phyloP scores from a whole-genome alignment of 2,329 filamentous ascomycete species.

The Trichophyton schoenleinii region DNA sequence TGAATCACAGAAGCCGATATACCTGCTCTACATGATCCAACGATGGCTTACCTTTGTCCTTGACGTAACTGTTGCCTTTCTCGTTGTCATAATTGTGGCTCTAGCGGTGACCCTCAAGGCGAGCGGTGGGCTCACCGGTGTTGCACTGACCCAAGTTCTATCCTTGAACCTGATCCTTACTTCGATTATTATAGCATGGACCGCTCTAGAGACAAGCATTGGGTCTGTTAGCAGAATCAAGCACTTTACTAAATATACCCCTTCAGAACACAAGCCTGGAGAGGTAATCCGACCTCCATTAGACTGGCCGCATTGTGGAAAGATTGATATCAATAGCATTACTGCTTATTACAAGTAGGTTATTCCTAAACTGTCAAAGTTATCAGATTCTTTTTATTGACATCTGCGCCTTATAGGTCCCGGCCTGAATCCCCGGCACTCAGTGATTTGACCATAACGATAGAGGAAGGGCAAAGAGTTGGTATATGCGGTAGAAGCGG shows the following conservation, averaged over 20 bases:
- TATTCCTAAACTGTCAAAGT: neutral
- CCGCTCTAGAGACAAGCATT: constrained; percentile 42
- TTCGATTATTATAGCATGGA: constrained; percentile 42
- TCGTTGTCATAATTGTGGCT: constrained; percentile 38
- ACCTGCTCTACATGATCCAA: constrained; percentile 45
- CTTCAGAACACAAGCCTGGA: constrained; percentile 25
- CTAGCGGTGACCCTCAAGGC: constrained; percentile 37
- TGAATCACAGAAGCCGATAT: constrained; percentile 44
- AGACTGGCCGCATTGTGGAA: constrained; percentile 26
- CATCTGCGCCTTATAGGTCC: neutral
- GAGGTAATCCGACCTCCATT: constrained; percentile 26
- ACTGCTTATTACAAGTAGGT: constrained; percentile 25
- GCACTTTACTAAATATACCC: constrained; percentile 32
- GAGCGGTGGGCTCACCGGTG: constrained; percentile 39
- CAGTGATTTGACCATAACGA: constrained; percentile 81
- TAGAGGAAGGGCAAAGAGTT: constrained; percentile 75
- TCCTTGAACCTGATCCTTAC: constrained; percentile 41
- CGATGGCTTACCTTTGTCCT: constrained; percentile 42
- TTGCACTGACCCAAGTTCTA: constrained; percentile 29
- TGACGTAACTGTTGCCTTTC: constrained; percentile 37
- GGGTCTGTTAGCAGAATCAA: constrained; percentile 44
- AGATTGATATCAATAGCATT: constrained; percentile 26
- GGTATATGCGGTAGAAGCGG: constrained; percentile 91
- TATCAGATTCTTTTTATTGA: neutral
- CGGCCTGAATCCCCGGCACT: constrained; percentile 47